A percentile compares a stretch with the other conserved stretches of the same genome.
Evolutionary conservation across 805 yeast species (phyloP).

Genomic region (Priceomyces castillae): DNA sequence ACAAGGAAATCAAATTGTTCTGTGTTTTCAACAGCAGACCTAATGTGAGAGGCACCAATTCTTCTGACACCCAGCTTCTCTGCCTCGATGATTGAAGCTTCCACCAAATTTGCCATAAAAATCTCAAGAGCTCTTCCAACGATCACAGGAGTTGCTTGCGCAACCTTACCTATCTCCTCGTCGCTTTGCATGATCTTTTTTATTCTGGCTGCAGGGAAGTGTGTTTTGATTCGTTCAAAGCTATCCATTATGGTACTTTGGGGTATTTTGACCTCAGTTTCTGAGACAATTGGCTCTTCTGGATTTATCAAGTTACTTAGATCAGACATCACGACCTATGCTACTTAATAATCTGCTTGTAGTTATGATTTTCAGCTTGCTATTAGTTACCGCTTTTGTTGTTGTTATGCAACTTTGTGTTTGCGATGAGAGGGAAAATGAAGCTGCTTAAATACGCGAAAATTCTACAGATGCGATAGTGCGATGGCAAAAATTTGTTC

Average conservation of each 20-base stretch:
- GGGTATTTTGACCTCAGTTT: slow-evolving; percentile 16
- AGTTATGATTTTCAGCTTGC: background rate
- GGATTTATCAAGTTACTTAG: slow-evolving; percentile 6
- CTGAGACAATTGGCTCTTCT: slow-evolving; percentile 3
- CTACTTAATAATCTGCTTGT: too few relatives aligned
- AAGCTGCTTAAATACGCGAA: slow-evolving; percentile 9
- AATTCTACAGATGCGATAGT: slow-evolving; percentile 1
- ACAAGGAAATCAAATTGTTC: slow-evolving; percentile 93
- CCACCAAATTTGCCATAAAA: slow-evolving; percentile 86
- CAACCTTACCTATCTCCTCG: slow-evolving; percentile 97
- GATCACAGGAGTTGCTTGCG: slow-evolving; percentile 98
- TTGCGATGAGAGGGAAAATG: slow-evolving; percentile 8
- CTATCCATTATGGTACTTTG: slow-evolving; percentile 31
- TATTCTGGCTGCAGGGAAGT: slow-evolving; percentile 89
- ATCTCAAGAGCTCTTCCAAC: slow-evolving; percentile 94
- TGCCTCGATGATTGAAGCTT: slow-evolving; percentile 78
- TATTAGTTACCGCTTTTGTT: too few relatives aligned
- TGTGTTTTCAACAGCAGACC: slow-evolving; percentile 76
- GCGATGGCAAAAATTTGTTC: background rate
- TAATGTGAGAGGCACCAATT: slow-evolving; percentile 78
- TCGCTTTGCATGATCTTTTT: slow-evolving; percentile 97
- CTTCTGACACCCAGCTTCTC: slow-evolving; percentile 70
- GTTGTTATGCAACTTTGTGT: background rate
- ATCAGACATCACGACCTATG: slow-evolving; percentile 4
- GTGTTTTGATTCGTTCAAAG: slow-evolving; percentile 64